Percentiles rank a stretch among this genome's conserved stretches.
phyloP scores from a whole-genome alignment of 2,329 filamentous ascomycete species.

The Pseudogymnoascus sp. region DNA sequence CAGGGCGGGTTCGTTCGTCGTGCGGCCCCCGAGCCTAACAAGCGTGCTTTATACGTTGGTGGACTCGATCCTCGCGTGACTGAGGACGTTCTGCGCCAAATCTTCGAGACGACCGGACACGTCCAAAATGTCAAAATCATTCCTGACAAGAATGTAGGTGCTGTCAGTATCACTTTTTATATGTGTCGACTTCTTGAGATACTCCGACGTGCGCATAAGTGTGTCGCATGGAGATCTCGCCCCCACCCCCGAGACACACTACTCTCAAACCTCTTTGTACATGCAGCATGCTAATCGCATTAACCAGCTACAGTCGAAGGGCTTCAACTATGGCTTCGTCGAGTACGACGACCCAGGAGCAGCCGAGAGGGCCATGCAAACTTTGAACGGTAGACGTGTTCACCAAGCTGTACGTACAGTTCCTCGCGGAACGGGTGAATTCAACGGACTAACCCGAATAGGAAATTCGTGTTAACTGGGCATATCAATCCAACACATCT shows the following conservation, averaged over 20 bases:
- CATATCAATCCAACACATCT: slow-evolving; percentile 89
- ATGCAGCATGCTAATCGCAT: slow-evolving; percentile 24
- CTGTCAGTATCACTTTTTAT: slow-evolving; percentile 30
- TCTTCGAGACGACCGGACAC: slow-evolving; percentile 97
- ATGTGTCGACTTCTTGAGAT: slow-evolving; percentile 20
- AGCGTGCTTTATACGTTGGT: slow-evolving; percentile 92
- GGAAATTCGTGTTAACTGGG: slow-evolving; percentile 99
- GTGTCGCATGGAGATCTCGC: slow-evolving; percentile 19
- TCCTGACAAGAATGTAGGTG: slow-evolving; percentile 95
- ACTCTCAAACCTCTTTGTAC: slow-evolving; percentile 11
- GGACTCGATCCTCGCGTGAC: slow-evolving; percentile 92
- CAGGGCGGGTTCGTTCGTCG: slow-evolving; percentile 76
- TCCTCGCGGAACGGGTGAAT: background rate
- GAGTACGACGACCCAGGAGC: slow-evolving; percentile 97
- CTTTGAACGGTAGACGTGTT: slow-evolving; percentile 87
- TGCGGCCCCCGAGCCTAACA: slow-evolving; percentile 95
- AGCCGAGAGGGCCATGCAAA: slow-evolving; percentile 94
- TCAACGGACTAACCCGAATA: slow-evolving; percentile 34
- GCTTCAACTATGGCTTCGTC: slow-evolving; percentile 97
- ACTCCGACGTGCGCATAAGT: slow-evolving; percentile 16
- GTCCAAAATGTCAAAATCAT: slow-evolving; percentile 99
- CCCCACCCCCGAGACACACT: slow-evolving; percentile 21
- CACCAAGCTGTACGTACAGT: slow-evolving; percentile 73
- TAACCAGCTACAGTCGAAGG: slow-evolving; percentile 63
- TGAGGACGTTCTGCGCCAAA: slow-evolving; percentile 91